Evolutionary conservation across 139 green algal species (phyloP), one percentile per base, ranked within the genome.

Genomic region (Pleodorina starrii): DNA sequence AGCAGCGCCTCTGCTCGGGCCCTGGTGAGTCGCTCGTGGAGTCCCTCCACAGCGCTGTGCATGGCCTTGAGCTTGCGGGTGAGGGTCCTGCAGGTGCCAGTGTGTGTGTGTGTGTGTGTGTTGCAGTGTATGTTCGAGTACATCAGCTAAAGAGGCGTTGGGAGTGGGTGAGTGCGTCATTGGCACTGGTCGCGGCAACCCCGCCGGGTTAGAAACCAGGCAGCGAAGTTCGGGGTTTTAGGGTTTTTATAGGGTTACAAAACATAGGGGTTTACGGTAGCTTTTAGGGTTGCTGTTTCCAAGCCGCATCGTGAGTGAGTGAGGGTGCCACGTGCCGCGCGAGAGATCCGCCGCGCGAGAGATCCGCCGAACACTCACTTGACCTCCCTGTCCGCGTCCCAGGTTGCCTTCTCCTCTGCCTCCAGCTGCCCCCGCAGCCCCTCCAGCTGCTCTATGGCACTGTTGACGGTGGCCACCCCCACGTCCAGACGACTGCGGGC

Each of bases 401-500:
- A 80, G 16, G 42, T 51, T 16, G 51, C 89, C 51, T 36, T 25
- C 48, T 93, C 90, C 74, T 86, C 84, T 42, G 21, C 42, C 35
- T 85, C 66, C 78, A 93, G 44, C 79, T 76, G 14, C 36, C 50
- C 74, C 38, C 92, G 79, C 72, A 90, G 80, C 44, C 23, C 81
- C 83, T 95, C 91, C 66, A 96, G 84, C 59, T 90, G 25, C 29
- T 66, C 68, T 44, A 96, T 94, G 29, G 90, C 86, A 9, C 32
- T 60, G 78, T 95, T 93, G 25, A 91, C 90, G 17, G 48, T 75
- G 23, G 77, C 81, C 68, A 94, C 87, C 0, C 54, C 68, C 12
- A 36, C 60, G 9, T 95, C 95, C 78, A 99, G 84, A 27, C 92
- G 85, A 5, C 46, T 44, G 14, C 95, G 81, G 32, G 97, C 97